Percentiles rank a stretch among this genome's conserved stretches.
Evolutionary conservation across 2,329 filamentous ascomycete species (phyloP).

Genomic region (Beauveria bassiana): DNA sequence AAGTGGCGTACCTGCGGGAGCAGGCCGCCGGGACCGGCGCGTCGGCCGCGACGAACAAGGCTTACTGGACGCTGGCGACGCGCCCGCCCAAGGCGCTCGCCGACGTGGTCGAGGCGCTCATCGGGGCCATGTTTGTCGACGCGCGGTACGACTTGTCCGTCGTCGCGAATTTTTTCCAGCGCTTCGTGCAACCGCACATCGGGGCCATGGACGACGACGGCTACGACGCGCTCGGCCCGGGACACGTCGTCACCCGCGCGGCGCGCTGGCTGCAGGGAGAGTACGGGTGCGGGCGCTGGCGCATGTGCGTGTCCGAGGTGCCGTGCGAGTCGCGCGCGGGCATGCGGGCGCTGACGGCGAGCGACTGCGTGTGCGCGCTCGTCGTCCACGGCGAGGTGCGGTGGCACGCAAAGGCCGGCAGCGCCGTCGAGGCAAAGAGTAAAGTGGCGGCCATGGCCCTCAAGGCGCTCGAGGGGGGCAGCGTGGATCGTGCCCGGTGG

Average conservation of each 20-base stretch:
- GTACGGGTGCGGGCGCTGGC: conserved; percentile 57
- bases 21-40: conserved; percentile 27
- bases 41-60: conserved; percentile 23
- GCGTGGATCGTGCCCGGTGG: conserved; percentile 48
- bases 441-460: conserved; percentile 55
- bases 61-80: conserved; percentile 61
- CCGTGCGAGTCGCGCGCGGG: conserved; percentile 33
- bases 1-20: conserved; percentile 45
- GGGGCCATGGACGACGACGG: conserved; percentile 67
- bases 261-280: conserved; percentile 54
- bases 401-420: conserved; percentile 53
- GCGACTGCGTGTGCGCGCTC: conserved; percentile 60
- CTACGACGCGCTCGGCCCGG: conserved; percentile 81
- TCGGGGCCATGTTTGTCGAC: conserved; percentile 90
- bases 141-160: conserved; percentile 67
- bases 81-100: conserved; percentile 68
- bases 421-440: conserved; percentile 65
- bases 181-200: conserved; percentile 70
- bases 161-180: conserved; percentile 71
- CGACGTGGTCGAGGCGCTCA: conserved; percentile 81
- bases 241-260: conserved; percentile 74
- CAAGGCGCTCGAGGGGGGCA: conserved; percentile 29
- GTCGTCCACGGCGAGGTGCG: conserved; percentile 67
- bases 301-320: conserved; percentile 43
- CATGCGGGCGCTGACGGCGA: conserved; percentile 30